phyloP scores from a whole-genome alignment of 805 yeast species.

The Myxozyma lipomycoides region DNA sequence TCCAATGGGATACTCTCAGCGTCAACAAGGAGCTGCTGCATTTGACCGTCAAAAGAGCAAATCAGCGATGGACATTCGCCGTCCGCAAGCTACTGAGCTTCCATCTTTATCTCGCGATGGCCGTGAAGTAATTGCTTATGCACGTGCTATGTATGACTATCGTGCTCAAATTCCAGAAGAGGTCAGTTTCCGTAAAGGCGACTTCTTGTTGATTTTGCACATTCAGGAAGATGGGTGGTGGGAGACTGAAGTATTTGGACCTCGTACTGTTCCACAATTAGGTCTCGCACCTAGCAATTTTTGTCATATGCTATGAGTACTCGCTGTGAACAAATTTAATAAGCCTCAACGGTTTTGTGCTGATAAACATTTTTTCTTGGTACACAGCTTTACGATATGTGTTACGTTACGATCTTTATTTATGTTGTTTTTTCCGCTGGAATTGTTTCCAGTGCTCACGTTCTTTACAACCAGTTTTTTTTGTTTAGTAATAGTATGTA shows the following conservation, averaged over 20 bases:
- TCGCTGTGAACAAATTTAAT: too few species aligned
- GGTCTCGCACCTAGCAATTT: conserved; percentile 68
- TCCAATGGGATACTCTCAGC: neutral
- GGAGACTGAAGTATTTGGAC: conserved; percentile 56
- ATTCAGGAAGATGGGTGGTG: conserved; percentile 74
- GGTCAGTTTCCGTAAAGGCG: conserved; percentile 56
- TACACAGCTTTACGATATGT: neutral
- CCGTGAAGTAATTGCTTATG: conserved; percentile 49
- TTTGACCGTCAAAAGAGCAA: conserved; percentile 20
- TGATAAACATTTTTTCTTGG: too few species aligned
- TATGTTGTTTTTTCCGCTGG: neutral
- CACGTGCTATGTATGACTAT: conserved; percentile 56
- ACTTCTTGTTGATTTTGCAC: conserved; percentile 48
- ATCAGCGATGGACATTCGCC: conserved; percentile 25
- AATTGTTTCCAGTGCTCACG: neutral
- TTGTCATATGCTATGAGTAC: conserved; percentile 15
- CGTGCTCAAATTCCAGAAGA: conserved; percentile 59
- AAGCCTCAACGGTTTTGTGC: too few species aligned
- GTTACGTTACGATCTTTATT: neutral
- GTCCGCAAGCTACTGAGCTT: conserved; percentile 16
- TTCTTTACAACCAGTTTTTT: neutral
- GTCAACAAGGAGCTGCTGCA: neutral
- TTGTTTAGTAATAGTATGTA: neutral
- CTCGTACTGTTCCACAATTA: conserved; percentile 36
- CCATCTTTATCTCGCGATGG: conserved; percentile 42